Evolutionary conservation across 1,284 basidiomycete genomes (phyloP).

Genomic region (Acaromyces ingoldii): DNA sequence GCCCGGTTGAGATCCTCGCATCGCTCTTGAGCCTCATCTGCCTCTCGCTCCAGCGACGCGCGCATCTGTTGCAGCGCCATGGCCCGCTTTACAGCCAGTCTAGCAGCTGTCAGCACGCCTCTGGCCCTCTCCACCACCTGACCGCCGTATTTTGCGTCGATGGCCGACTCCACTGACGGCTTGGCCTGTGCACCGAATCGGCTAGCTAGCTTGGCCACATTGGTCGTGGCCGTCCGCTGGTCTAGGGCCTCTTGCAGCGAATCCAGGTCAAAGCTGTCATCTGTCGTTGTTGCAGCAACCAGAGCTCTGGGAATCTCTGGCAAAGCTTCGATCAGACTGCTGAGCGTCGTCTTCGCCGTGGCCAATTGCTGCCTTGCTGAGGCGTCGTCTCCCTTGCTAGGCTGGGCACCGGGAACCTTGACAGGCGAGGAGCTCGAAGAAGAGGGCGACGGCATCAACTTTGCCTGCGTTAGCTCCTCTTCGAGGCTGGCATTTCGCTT

Average conservation of each 20-base stretch:
- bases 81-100: background rate
- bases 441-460: background rate
- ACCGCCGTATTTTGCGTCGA: background rate
- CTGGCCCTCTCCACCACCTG: background rate
- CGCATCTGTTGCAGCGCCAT: background rate
- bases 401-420: too few species aligned
- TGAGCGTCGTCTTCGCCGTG: too few species aligned
- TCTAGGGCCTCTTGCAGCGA: background rate
- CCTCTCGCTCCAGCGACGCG: background rate
- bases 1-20: background rate
- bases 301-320: too few species aligned
- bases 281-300: too few species aligned
- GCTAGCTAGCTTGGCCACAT: background rate
- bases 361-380: too few species aligned
- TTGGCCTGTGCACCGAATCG: background rate
- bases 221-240: background rate
- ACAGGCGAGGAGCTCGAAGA: slow-evolving; percentile 1
- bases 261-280: too few species aligned
- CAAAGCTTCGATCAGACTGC: too few species aligned
- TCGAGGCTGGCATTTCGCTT: slow-evolving; percentile 39
- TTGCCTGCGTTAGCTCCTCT: slow-evolving; percentile 24
- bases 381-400: too few species aligned
- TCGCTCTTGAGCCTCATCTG: background rate
- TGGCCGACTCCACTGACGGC: background rate
- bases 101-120: background rate